Percentiles rank a stretch among this genome's conserved stretches.
phyloP scores from a whole-genome alignment of 148 eudicot species.

The Rheum nobile region DNA sequence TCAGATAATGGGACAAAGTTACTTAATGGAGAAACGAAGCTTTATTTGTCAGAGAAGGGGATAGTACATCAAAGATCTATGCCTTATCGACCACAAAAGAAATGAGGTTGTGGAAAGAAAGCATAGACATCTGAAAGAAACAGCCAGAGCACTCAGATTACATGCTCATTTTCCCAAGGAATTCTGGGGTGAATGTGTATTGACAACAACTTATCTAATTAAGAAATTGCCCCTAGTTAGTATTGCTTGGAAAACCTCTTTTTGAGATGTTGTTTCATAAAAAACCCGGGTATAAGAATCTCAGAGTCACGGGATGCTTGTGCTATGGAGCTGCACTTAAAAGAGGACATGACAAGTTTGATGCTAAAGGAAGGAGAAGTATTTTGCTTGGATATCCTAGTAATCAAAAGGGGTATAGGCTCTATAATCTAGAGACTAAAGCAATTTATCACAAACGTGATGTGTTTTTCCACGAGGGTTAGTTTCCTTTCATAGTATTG shows the following conservation, averaged over 20 bases:
- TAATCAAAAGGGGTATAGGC: background rate
- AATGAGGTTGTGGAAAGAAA: conserved; percentile 5
- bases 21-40: too few relatives aligned
- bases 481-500: too few relatives aligned
- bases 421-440: background rate
- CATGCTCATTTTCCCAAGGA: background rate
- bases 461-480: too few relatives aligned
- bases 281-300: background rate
- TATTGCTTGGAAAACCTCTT: background rate
- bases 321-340: background rate
- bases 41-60: background rate
- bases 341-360: background rate
- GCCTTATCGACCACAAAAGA: background rate
- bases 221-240: background rate
- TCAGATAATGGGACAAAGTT: too few relatives aligned
- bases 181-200: too few relatives aligned
- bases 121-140: background rate
- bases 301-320: background rate
- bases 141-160: background rate
- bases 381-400: background rate
- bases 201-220: background rate
- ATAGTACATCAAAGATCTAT: background rate
- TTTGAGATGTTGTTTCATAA: background rate
- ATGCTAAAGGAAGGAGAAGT: background rate
- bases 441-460: background rate